Percentiles rank a stretch among this genome's conserved stretches.
Evolutionary conservation across 805 yeast species (phyloP).

Genomic region (Kockiozyma suomiensis): DNA sequence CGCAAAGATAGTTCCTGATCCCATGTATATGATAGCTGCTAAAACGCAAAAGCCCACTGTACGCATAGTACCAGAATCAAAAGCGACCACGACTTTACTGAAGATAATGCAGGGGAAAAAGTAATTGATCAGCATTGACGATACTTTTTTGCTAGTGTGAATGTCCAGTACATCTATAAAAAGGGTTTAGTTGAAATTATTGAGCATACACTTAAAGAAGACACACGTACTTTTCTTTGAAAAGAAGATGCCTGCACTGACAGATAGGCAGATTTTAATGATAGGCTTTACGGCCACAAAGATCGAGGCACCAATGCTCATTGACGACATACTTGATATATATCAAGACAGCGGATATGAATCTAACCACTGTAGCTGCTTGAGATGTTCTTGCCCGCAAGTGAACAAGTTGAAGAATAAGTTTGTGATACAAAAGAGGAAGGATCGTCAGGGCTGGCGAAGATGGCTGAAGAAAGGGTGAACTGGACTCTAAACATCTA

Average conservation of each 20-base stretch:
- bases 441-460: background rate
- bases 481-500: conserved; percentile 7
- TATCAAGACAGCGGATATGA: too few species aligned
- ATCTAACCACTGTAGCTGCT: too few species aligned
- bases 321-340: background rate
- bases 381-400: too few species aligned
- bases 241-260: conserved; percentile 64
- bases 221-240: conserved; percentile 57
- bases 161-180: conserved; percentile 26
- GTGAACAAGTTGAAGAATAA: too few species aligned
- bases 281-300: conserved; percentile 86
- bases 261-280: conserved; percentile 74
- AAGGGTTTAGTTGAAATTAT: background rate
- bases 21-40: conserved; percentile 50
- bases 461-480: background rate
- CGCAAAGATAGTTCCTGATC: conserved; percentile 51
- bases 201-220: conserved; percentile 38
- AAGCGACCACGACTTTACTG: conserved; percentile 66
- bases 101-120: conserved; percentile 77
- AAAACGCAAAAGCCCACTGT: conserved; percentile 66
- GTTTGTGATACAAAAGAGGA: background rate
- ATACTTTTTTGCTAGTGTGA: conserved; percentile 58
- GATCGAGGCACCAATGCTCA: conserved; percentile 62
- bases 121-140: conserved; percentile 67
- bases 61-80: conserved; percentile 68